A percentile compares a stretch with the other conserved stretches of the same genome.
These are phyloP conservation scores for Paratinospora sagittata DNA, from an alignment of 164 flowering plant species.

Conservation along the genomic window DNA sequence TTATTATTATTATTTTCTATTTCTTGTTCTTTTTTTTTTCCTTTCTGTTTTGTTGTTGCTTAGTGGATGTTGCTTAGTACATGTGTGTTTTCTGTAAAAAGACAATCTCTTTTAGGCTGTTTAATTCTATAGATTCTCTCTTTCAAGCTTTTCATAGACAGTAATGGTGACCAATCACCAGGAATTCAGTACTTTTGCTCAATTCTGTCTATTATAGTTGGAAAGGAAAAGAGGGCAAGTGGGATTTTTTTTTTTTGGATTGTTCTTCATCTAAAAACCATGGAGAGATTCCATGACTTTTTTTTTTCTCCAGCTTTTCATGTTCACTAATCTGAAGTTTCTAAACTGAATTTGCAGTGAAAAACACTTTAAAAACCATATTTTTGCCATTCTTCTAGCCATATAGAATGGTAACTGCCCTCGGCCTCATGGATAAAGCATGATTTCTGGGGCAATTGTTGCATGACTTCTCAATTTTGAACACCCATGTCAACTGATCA, in stretches of 20 bases:
- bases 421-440: slow-evolving; percentile 11
- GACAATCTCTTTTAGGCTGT: slow-evolving; percentile 12
- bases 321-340: slow-evolving; percentile 18
- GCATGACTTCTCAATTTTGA: slow-evolving; percentile 7
- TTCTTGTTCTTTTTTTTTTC: not conserved
- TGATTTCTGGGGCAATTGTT: slow-evolving; percentile 16
- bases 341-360: slow-evolving; percentile 30
- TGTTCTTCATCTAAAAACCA: slow-evolving; percentile 46
- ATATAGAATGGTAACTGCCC: slow-evolving; percentile 11
- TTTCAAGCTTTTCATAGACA: not conserved
- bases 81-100: slow-evolving; percentile 19
- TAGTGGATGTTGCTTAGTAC: not conserved
- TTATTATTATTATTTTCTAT: not conserved
- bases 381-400: slow-evolving; percentile 18
- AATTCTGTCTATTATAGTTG: slow-evolving; percentile 1
- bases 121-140: slow-evolving; percentile 11
- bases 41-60: not conserved
- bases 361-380: slow-evolving; percentile 32
- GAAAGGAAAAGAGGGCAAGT: slow-evolving; percentile 8
- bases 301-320: slow-evolving; percentile 11
- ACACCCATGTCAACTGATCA: not conserved
- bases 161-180: slow-evolving; percentile 35
- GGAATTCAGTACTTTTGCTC: slow-evolving; percentile 43
- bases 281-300: slow-evolving; percentile 22
- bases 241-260: slow-evolving; percentile 13